Evolutionary conservation across 2,329 filamentous ascomycete genomes (phyloP), one percentile per base, ranked within the genome.

Genomic region (Epichloe hybrida): DNA sequence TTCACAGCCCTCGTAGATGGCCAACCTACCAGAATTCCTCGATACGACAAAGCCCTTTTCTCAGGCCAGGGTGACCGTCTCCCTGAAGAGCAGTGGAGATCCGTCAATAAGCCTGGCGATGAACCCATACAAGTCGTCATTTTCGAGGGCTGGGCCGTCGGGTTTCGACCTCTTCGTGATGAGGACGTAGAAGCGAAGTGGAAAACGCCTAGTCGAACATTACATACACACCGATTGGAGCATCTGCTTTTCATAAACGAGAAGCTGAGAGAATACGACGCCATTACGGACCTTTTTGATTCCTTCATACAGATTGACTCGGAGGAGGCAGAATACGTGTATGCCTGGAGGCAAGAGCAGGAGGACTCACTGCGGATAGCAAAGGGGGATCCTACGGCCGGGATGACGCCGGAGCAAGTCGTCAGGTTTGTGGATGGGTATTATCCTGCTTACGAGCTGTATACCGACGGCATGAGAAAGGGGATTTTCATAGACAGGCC

Each of bases 111-210:
- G 44, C 67, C 66, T 0, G 74, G 74, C 8, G 71, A 77, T 49
- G 64, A 62, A 2, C 70, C 66, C n/a, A 67, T 77, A 23, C 66
- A 77, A 23, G 79, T 91, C 6, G 75, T 95, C 21, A 79, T 95
- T 48, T 82, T 95, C 55, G 89, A 96, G 66, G 89, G 90, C 17
- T 95, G 89, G 90, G 93, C 85, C 64, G 81, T 95, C 12, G 90
- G 88, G 3, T 95, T 95, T 68, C 80, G 82, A 5, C 66, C 84
- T 0, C 66, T 90, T 12, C 59, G 69, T 34, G 65, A 74, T 0
- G 62, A 69, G n/a, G 72, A 75, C 5, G 64, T 79, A 4, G 72
- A 74, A 31, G 64, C 80, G 3, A 73, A 73, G 57, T 70, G 72
- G 61, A 76, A 74, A 64, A 67, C 70, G 49, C 68, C 67, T 57